phyloP scores from a whole-genome alignment of 2,329 filamentous ascomycete species.

The Paramyrothecium sp. region DNA sequence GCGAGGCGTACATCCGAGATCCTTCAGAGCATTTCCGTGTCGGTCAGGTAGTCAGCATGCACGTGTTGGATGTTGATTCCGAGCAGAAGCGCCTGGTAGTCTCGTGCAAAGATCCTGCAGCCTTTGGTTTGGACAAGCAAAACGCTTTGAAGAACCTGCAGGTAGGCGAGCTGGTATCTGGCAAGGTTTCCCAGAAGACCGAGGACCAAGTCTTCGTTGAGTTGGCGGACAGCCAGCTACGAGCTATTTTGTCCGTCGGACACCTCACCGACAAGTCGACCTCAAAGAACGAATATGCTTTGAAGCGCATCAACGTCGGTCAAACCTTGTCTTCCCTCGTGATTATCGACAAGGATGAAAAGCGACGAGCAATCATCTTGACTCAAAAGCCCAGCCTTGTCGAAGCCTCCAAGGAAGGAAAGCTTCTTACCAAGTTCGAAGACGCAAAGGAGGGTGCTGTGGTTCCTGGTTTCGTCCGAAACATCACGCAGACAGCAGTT shows the following conservation, averaged over 20 bases:
- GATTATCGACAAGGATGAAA: constrained; percentile 81
- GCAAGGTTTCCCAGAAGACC: constrained; percentile 78
- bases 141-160: constrained; percentile 72
- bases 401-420: constrained; percentile 69
- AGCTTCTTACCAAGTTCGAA: constrained; percentile 69
- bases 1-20: constrained; percentile 90
- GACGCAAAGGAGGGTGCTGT: constrained; percentile 68
- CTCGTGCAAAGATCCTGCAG: constrained; percentile 86
- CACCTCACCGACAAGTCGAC: constrained; percentile 84
- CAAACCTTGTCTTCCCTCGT: constrained; percentile 81
- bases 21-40: constrained; percentile 84
- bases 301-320: constrained; percentile 81
- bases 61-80: constrained; percentile 77
- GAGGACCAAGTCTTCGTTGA: constrained; percentile 76
- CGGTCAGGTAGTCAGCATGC: constrained; percentile 89
- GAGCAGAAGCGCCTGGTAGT: constrained; percentile 73
- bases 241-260: constrained; percentile 71
- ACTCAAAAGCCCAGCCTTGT: constrained; percentile 83
- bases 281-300: constrained; percentile 72
- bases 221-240: constrained; percentile 69
- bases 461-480: constrained; percentile 79
- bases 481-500: constrained; percentile 75
- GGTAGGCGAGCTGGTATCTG: constrained; percentile 73
- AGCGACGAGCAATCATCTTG: constrained; percentile 71
- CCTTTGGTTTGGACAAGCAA: constrained; percentile 73